A percentile compares a stretch with the other conserved stretches of the same genome.
Evolutionary conservation across 2,329 filamentous ascomycete genomes (phyloP).

Genomic region (Colletotrichum plurivorum): DNA sequence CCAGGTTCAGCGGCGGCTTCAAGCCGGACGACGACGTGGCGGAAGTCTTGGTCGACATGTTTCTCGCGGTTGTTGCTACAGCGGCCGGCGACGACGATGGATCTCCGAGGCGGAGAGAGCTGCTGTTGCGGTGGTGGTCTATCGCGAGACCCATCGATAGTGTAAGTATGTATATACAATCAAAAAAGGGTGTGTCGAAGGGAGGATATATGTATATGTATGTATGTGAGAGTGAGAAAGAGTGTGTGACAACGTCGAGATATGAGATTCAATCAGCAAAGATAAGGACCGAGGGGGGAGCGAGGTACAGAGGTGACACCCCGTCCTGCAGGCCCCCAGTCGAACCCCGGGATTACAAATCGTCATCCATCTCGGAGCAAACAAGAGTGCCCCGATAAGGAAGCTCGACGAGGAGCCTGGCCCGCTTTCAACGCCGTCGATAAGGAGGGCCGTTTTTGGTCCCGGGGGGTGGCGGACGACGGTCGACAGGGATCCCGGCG

Average conservation of each 20-base stretch:
- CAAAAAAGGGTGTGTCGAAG: too few species aligned
- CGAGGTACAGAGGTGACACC: background rate
- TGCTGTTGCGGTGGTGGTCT: background rate
- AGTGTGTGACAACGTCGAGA: background rate
- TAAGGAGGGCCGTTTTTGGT: constrained; percentile 18
- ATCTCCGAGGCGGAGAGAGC: background rate
- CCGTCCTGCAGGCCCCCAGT: background rate
- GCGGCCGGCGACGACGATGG: background rate
- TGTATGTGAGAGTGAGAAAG: too few species aligned
- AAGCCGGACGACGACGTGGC: constrained; percentile 16
- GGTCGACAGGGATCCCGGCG: constrained; percentile 16
- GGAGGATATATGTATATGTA: too few species aligned
- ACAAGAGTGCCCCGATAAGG: constrained; percentile 29
- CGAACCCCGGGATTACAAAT: constrained; percentile 36
- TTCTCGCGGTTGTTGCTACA: background rate
- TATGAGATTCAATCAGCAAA: background rate
- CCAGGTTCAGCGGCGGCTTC: constrained; percentile 76
- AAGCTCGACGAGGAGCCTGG: constrained; percentile 27
- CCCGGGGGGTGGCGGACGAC: background rate
- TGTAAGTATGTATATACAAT: background rate
- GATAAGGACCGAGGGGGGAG: background rate
- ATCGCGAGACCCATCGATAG: background rate
- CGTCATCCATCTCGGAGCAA: constrained; percentile 29
- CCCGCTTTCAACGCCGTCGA: constrained; percentile 17
- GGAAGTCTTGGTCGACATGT: constrained; percentile 23